phyloP scores from a whole-genome alignment of 768 basidiomycete genomes.

The Phaeotremella skinneri region DNA sequence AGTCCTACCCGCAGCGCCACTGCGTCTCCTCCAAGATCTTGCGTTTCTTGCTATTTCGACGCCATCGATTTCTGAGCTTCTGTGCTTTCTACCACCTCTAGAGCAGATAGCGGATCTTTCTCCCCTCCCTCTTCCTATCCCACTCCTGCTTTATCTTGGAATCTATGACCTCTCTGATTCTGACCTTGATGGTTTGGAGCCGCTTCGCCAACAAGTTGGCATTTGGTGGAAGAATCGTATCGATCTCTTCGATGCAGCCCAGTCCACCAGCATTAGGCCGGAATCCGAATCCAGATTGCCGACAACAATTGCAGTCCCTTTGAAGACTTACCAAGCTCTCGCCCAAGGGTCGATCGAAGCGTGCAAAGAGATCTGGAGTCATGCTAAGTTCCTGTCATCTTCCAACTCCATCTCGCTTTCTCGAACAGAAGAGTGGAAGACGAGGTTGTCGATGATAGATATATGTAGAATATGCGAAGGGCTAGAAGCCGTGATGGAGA shows the following conservation, averaged over 20 bases:
- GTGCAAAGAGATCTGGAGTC: conserved; percentile 8
- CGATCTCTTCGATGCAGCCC: not conserved
- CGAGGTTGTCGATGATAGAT: conserved; percentile 8
- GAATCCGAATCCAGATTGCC: not conserved
- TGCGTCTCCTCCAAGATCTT: conserved; percentile 31
- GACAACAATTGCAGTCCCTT: not conserved
- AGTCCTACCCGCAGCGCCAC: conserved; percentile 21
- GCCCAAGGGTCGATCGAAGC: conserved; percentile 9
- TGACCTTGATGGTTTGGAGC: not conserved
- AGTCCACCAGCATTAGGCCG: not conserved
- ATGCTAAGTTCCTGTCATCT: no score
- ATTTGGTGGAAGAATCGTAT: not conserved
- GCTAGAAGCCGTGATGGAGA: not conserved
- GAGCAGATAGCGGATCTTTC: conserved; percentile 18
- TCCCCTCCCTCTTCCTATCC: conserved; percentile 18
- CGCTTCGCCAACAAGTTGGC: not conserved
- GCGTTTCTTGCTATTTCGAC: not conserved
- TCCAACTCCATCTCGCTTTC: no score
- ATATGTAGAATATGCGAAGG: conserved; percentile 11
- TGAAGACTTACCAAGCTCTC: not conserved
- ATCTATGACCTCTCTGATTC: conserved; percentile 5
- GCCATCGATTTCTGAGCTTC: conserved; percentile 1
- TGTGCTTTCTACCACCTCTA: conserved; percentile 1
- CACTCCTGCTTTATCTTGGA: conserved; percentile 10
- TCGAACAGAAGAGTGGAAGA: conserved; percentile 18